These are phyloP conservation scores for Ormosia emarginata DNA, from an alignment of 306 rosid genomes.

Conservation along the genomic window DNA sequence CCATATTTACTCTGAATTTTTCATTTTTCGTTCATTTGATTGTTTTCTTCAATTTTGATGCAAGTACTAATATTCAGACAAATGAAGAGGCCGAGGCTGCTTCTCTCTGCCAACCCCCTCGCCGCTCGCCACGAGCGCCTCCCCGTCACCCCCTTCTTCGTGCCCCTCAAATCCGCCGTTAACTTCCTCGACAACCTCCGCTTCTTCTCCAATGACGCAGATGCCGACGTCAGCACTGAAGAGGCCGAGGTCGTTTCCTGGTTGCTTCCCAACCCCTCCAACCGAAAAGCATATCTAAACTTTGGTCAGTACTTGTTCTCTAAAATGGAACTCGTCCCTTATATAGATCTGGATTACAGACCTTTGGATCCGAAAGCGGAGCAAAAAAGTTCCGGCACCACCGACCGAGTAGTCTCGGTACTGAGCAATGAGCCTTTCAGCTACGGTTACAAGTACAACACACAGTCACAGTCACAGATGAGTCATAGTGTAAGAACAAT, in stretches of 20 bases:
- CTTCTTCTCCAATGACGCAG: slow-evolving; percentile 51
- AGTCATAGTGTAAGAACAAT: slow-evolving; percentile 66
- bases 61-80: too few relatives aligned
- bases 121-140: too few relatives aligned
- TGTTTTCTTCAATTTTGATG: too few relatives aligned
- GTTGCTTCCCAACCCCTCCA: slow-evolving; percentile 52
- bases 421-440: slow-evolving; percentile 57
- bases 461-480: slow-evolving; percentile 33
- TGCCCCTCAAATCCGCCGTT: too few relatives aligned
- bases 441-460: slow-evolving; percentile 37
- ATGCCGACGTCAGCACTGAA: slow-evolving; percentile 61
- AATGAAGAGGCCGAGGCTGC: too few relatives aligned
- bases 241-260: slow-evolving; percentile 94
- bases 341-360: slow-evolving; percentile 74
- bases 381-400: slow-evolving; percentile 53
- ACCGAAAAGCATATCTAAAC: slow-evolving; percentile 54
- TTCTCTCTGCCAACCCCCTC: too few relatives aligned
- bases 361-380: slow-evolving; percentile 59
- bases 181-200: slow-evolving; percentile 55
- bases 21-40: too few relatives aligned
- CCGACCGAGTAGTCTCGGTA: slow-evolving; percentile 79
- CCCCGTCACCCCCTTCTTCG: too few relatives aligned
- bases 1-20: too few relatives aligned
- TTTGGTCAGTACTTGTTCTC: too few relatives aligned
- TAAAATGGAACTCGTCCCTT: slow-evolving; percentile 68